Evolutionary conservation across 2,329 filamentous ascomycete species (phyloP), one percentile per base, ranked within the genome.

Genomic region (Arthrobotrys megalospora): DNA sequence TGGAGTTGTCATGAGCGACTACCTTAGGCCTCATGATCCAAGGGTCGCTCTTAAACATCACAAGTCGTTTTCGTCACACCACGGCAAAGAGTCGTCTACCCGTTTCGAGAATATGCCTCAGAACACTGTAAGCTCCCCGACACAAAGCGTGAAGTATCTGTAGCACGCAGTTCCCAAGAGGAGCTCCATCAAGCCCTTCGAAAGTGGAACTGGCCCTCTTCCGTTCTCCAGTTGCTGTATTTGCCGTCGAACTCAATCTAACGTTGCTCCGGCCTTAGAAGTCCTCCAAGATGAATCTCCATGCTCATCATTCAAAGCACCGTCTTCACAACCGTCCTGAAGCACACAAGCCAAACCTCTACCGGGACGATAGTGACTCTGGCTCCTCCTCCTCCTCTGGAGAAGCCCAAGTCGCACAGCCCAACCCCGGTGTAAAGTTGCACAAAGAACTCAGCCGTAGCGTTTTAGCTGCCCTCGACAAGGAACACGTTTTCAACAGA

Each of bases 101-200:
- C 19, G 19, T 41, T 43, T 60, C 36, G 55, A 60, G 55, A 60
- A 43, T 32, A 43, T 24, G 16, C 19, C 34, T 24, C 11, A 43
- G 14, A 21, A 43, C 4, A 16, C 10, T 10, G 55, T 60, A 43
- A 60, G 55, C 2, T 28, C n/a, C 19, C 14, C 5, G 6, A 24
- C 28, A 60, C 3, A 55, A 28, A 28, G 24, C 5, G 24, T 5
- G 5, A 28, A 36, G 10, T 12, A n/a, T 55, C 19, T 38, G 52
- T 53, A 53, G 24, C 32, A 19, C 52, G 28, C 6, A n/a, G 21
- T 4, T 11, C 14, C 32, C 11, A 6, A 32, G 14, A 32, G 14
- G 28, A 14, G 47, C 47, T 48, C 45, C 11, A 50, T 28, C 19
- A 12, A 7, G 24, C 24, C 24, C 24, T 6, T 14, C 6, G 1